These are phyloP conservation scores for Penicillium longicatenatum DNA, from an alignment of 495 filamentous ascomycete species.

Conservation along the genomic window DNA sequence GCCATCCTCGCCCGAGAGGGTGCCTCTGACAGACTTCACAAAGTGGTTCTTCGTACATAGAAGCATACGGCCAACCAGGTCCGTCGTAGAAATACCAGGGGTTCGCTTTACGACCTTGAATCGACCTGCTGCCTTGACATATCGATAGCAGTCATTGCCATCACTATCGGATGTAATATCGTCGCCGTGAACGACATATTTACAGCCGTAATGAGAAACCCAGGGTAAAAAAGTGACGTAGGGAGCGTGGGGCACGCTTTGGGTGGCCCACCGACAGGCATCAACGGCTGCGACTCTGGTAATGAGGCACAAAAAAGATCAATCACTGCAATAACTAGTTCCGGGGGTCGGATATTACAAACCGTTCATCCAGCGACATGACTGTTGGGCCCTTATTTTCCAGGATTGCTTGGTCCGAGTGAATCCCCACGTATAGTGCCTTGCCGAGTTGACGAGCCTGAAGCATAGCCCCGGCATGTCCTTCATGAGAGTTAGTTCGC, in stretches of 20 bases:
- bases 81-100: slow-evolving; percentile 93
- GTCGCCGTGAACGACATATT: slow-evolving; percentile 90
- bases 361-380: slow-evolving; percentile 91
- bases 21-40: slow-evolving; percentile 68
- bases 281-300: slow-evolving; percentile 76
- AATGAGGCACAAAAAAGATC: slow-evolving; percentile 11
- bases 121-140: slow-evolving; percentile 85
- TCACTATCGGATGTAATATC: slow-evolving; percentile 83
- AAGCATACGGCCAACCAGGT: slow-evolving; percentile 96
- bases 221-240: slow-evolving; percentile 93
- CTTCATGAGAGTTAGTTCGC: slow-evolving; percentile 37
- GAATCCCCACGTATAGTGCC: slow-evolving; percentile 86
- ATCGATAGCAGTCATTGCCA: slow-evolving; percentile 95
- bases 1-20: slow-evolving; percentile 73
- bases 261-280: slow-evolving; percentile 91
- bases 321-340: slow-evolving; percentile 8
- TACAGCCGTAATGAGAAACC: slow-evolving; percentile 92
- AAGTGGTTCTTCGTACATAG: slow-evolving; percentile 89
- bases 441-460: slow-evolving; percentile 86
- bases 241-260: slow-evolving; percentile 79
- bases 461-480: slow-evolving; percentile 95
- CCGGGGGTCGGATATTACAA: slow-evolving; percentile 17
- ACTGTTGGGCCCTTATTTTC: slow-evolving; percentile 98
- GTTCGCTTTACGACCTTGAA: slow-evolving; percentile 97
- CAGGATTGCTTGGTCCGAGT: slow-evolving; percentile 91